Evolutionary conservation across 2,329 filamentous ascomycete genomes (phyloP), one percentile per base, ranked within the genome.

Genomic region (Colletotrichum simmondsii): DNA sequence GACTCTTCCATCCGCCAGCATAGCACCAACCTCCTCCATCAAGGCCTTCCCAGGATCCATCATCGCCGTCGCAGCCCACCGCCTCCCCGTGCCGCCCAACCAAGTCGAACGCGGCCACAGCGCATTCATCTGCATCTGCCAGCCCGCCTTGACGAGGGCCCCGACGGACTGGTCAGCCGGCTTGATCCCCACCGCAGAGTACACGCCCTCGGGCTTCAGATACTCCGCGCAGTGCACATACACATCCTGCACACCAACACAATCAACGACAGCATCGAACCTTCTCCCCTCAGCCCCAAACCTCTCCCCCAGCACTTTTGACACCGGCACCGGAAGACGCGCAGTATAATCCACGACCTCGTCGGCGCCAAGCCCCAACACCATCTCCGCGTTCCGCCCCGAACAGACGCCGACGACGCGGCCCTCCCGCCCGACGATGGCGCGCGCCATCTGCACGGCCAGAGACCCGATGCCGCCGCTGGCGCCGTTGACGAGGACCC

Each of bases 401-500:
- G 86, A 88, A 77, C 87, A 89, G 12, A 88, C 82, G 0, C 79
- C 87, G 1, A 84, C 84, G 1, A 90, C 82, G 61, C 80, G 77
- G 3, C 86, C 87, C 0, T 80, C 77, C 64, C 79, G 73, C 53
- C 84, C 81, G 73, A 86, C 81, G 75, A 79, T 73, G n/a, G 75
- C 78, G 16, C 79, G 79, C 57, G 77, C 79, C 79, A 87, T 82
- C 78, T 89, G 87, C 59, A 87, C 78, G 1, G 83, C 79, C 62
- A 88, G 75, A 24, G 82, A 81, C 14, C 87, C 87, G 6, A 89
- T 84, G 14, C 86, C 87, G 0, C 87, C 87, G 75, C 86, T 87
- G 24, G 85, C 87, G 4, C 86, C 87, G 74, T 88, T 87, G 4
- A 89, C 79, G 59, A 89, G 75, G 46, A 88, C 84, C 2, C 81